A percentile compares a stretch with the other conserved stretches of the same genome.
Conservation (phyloP, 805 yeast species). For the Pichia cabralensis region DNA sequence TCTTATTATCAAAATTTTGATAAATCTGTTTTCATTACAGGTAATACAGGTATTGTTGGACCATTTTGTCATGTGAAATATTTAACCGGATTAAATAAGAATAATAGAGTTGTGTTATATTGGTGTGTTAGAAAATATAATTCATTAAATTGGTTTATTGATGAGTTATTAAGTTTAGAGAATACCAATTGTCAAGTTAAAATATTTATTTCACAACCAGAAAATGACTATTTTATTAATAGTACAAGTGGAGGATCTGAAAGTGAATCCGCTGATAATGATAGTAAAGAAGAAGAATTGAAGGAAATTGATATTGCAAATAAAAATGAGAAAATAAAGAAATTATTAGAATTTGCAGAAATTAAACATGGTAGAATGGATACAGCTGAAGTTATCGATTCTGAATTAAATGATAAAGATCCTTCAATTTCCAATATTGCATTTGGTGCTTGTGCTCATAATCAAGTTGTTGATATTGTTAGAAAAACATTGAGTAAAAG, state of each 20-base stretch:
- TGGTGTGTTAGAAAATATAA: constrained; percentile 55
- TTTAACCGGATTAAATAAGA: constrained; percentile 22
- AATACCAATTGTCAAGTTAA: constrained; percentile 28
- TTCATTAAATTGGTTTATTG: constrained; percentile 41
- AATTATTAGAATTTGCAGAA: constrained; percentile 30
- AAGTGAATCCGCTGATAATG: neutral
- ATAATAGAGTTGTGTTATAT: constrained; percentile 34
- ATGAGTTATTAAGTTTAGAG: constrained; percentile 30
- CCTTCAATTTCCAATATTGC: constrained; percentile 39
- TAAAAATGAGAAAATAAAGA: constrained; percentile 4
- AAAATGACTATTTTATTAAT: constrained; percentile 1
- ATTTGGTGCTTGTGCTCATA: constrained; percentile 41
- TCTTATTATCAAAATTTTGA: constrained; percentile 42
- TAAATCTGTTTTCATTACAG: constrained; percentile 52
- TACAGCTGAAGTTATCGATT: constrained; percentile 24
- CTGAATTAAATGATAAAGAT: constrained; percentile 28
- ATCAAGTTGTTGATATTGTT: constrained; percentile 28
- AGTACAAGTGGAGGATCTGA: constrained; percentile 2
- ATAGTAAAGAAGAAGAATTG: neutral
- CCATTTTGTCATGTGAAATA: constrained; percentile 32
- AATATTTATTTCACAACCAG: constrained; percentile 33
- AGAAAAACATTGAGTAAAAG: constrained; percentile 18
- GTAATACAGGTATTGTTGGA: constrained; percentile 70
- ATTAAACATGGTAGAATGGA: constrained; percentile 39
- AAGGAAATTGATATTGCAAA: no score